A percentile compares a stretch with the other conserved stretches of the same genome.
Evolutionary conservation across 176 grass and related monocot genomes (phyloP).

Genomic region (Puya raimondii): DNA sequence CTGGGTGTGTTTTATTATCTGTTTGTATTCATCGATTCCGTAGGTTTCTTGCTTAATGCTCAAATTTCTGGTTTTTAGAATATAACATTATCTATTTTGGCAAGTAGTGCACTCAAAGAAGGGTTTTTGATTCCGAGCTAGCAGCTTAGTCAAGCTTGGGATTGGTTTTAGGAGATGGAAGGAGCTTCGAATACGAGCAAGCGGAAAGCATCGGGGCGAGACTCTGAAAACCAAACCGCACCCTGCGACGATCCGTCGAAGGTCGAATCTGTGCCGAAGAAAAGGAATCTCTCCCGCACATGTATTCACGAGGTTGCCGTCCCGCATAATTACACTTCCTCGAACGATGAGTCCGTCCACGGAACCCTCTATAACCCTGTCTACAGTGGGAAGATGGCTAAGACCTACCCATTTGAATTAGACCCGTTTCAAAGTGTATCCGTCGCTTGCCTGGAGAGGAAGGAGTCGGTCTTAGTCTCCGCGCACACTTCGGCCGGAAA

Average conservation of each 20-base stretch:
- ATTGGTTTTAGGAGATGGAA: conserved; percentile 6
- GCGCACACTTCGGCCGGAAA: conserved; percentile 96
- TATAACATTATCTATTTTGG: neutral
- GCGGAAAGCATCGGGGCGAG: conserved; percentile 30
- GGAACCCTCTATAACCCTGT: conserved; percentile 55
- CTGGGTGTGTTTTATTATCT: too few relatives aligned
- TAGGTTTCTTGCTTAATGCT: too few relatives aligned
- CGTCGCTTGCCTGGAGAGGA: conserved; percentile 76
- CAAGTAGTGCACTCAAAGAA: too few relatives aligned
- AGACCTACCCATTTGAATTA: conserved; percentile 81
- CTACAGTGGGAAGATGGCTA: conserved; percentile 80
- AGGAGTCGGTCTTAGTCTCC: conserved; percentile 81
- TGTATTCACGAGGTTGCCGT: conserved; percentile 89
- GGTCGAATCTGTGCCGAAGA: conserved; percentile 42
- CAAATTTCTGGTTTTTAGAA: too few relatives aligned
- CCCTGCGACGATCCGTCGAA: neutral
- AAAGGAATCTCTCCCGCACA: conserved; percentile 50
- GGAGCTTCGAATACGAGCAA: conserved; percentile 30
- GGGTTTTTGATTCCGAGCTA: neutral
- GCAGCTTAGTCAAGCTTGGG: neutral
- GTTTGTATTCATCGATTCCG: too few relatives aligned
- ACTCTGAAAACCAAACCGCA: conserved; percentile 5
- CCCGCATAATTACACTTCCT: conserved; percentile 46
- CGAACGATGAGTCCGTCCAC: conserved; percentile 49
- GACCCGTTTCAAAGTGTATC: conserved; percentile 91